These are phyloP conservation scores for Capsaspora owczarzaki DNA, from an alignment of 78 protist genomes.

Conservation along the genomic window DNA sequence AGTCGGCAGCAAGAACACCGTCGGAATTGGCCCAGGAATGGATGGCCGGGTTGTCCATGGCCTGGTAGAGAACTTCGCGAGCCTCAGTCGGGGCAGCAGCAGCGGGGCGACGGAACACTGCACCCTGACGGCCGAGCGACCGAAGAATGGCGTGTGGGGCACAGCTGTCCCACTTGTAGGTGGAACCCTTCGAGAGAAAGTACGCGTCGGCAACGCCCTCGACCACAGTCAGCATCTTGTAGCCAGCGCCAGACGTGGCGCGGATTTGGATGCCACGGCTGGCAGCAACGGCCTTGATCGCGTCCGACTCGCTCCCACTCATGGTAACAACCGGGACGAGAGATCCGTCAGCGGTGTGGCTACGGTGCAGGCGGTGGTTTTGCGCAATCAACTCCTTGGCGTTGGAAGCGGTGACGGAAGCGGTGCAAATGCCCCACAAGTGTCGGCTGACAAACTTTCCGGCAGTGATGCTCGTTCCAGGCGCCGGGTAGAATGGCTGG, in stretches of 20 bases:
- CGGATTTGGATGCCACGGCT: not conserved
- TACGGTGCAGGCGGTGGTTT: not conserved
- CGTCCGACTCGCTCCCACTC: not conserved
- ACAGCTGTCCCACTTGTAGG: slow-evolving; percentile 2
- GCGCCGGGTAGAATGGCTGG: slow-evolving; percentile 1
- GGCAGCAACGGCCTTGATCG: not conserved
- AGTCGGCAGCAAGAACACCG: too few relatives aligned
- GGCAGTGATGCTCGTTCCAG: too few relatives aligned
- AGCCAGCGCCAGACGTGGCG: not conserved
- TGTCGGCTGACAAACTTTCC: not conserved
- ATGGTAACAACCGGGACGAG: not conserved
- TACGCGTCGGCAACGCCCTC: slow-evolving; percentile 2
- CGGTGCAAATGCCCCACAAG: not conserved
- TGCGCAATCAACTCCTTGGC: too few relatives aligned
- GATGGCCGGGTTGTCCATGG: too few relatives aligned
- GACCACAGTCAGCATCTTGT: not conserved
- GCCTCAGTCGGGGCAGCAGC: too few relatives aligned
- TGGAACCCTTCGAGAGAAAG: not conserved
- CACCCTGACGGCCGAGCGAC: not conserved
- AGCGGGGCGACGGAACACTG: too few relatives aligned
- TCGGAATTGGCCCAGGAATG: too few relatives aligned
- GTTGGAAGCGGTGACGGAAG: not conserved
- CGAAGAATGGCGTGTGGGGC: not conserved
- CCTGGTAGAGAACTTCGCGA: too few relatives aligned
- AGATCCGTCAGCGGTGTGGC: not conserved